Base-by-base conservation (phyloP, 305 asterid genomes). In the Ilex paraguariensis region DNA sequence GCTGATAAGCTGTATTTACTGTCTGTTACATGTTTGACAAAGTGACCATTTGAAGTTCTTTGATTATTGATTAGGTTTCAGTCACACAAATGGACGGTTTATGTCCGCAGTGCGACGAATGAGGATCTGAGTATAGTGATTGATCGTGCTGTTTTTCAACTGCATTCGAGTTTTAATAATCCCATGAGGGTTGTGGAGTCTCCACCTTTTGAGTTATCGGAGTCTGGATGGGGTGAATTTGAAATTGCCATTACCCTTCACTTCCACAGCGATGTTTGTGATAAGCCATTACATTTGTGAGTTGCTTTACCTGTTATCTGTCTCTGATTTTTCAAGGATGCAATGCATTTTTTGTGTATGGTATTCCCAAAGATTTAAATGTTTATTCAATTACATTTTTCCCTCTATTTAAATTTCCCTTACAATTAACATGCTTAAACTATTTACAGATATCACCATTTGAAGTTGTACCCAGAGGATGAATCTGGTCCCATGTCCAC, bases 201-300 rank as follows among this genome's bases (percentile, higher is more conserved):
- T 45, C 89, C 98, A 0, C 97, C 98, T 61, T 92, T 87, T 39
- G 97, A 89, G 82, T 71, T 92, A 56, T 87, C 98, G 0, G 98
- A 89, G 75, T 84, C 79, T 53, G 98, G 98, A 66, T 92, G 98
- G 98, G 98, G 98, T 67, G 97, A 89, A 89, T 92, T 92, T 66
- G 97, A 92, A 77, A 89, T 92, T 57, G 93, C 83, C 64, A 84
- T 89, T 54, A 85, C 98, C 61, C 95, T 92, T 75, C 86, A 87
- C 74, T 89, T 92, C 80, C 96, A 87, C 64, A 76, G 59, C 74
- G 97, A 89, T 70, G 76, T 82, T 65, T 60, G 79, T 50, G 90
- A 92, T 59, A 92, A 92, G 81, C 93, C 97, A 54, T 60, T 92
- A 83, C 96, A 89, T 78, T 72, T 92, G 98, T 91, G 84, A 91